These are phyloP conservation scores for Gentiana macrophylla DNA, from an alignment of 257 asterid genomes.

Conservation along the genomic window DNA sequence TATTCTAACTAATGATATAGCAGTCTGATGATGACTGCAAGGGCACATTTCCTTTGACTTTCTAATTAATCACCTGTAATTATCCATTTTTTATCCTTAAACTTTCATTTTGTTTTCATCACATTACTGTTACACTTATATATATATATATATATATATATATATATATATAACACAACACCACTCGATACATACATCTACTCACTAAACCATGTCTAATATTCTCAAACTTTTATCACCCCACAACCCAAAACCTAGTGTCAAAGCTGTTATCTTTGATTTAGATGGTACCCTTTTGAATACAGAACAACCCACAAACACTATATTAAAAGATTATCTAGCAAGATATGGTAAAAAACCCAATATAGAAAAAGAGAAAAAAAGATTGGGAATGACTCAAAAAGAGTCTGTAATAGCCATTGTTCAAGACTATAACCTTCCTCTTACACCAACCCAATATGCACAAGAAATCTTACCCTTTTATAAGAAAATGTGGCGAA, in stretches of 20 bases:
- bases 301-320: slow-evolving; percentile 75
- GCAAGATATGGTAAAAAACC: slow-evolving; percentile 56
- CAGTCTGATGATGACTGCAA: too few relatives aligned
- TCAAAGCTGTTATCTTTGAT: slow-evolving; percentile 70
- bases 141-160: too few relatives aligned
- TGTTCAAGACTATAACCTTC: slow-evolving; percentile 63
- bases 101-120: too few relatives aligned
- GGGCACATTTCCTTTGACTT: too few relatives aligned
- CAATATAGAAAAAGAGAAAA: slow-evolving; percentile 64
- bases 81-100: too few relatives aligned
- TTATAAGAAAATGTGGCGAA: slow-evolving; percentile 63
- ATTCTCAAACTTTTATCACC: slow-evolving; percentile 1
- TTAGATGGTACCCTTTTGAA: slow-evolving; percentile 85
- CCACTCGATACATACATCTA: neutral
- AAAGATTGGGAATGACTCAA: slow-evolving; percentile 53
- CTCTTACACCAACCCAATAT: slow-evolving; percentile 60
- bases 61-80: too few relatives aligned
- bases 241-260: slow-evolving; percentile 7
- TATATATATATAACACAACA: too few relatives aligned
- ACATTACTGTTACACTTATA: too few relatives aligned
- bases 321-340: slow-evolving; percentile 47
- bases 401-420: slow-evolving; percentile 36
- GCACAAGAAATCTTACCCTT: slow-evolving; percentile 46
- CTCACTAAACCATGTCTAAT: slow-evolving; percentile 6
- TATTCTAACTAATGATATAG: too few relatives aligned